Base-by-base conservation (phyloP, 192 early-diverging fungal species). In the Coemansia sp. region DNA sequence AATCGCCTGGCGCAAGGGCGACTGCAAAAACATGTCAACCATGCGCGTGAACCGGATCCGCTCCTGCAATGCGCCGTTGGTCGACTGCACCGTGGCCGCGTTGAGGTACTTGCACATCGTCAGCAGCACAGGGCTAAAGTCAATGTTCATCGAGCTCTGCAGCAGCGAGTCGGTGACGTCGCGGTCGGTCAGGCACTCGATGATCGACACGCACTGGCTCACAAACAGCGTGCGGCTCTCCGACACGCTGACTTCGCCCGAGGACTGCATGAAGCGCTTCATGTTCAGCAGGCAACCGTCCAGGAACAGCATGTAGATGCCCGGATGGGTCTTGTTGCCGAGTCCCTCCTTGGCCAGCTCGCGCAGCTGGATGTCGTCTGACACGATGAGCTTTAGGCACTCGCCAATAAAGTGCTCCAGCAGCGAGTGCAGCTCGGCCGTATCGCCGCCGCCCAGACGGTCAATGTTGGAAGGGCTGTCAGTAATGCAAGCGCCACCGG, bases 161-260 rank as follows among this genome's bases (percentile, higher is more conserved):
- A 60, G 32, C 21, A 74, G 69, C 46, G 65, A 60, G 29, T 81
- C 78, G 6, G 71, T 67, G 12, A 60, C 76, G 22, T 66, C 78
- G 14, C 78, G 72, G 10, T 81, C 74, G 2, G 63, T 74, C 12
- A 81, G 69, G 4, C 58, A 67, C 68, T 81, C 72, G 55, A 81
- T 76, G 32, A 81, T 76, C 32, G 58, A 69, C 41, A 76, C 72
- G n/a, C 68, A 76, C 69, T 81, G 78, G 53, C 78, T 74, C 50
- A 81, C 74, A 68, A 76, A 81, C 41, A 81, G 56, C 43, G 78
- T 81, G 59, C 74, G 78, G 52, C 78, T 81, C 42, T 81, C 78
- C 1, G 72, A 74, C 17, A 74, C 72, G 33, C 56, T 74, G 62
- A 81, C 72, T 26, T 83, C 81, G 60, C 81, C 81, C 3, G 63